phyloP scores from a whole-genome alignment of 495 filamentous ascomycete genomes.

The Sabuloglossum arenarium region DNA sequence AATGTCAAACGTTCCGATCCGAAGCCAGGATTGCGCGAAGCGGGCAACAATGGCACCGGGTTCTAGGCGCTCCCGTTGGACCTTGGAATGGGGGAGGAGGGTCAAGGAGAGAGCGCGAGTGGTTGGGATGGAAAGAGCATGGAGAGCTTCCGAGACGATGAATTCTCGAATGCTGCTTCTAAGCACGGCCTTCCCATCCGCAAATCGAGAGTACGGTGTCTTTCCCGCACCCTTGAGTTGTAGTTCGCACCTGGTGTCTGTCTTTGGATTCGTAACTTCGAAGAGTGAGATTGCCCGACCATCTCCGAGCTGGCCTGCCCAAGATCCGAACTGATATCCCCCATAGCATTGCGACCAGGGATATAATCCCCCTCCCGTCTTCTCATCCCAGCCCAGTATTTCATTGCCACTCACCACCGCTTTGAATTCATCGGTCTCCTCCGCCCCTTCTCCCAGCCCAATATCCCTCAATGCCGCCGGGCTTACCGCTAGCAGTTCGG shows the following conservation, averaged over 20 bases:
- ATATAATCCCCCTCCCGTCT: constrained; percentile 46
- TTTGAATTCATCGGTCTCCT: constrained; percentile 52
- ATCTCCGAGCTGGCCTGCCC: constrained; percentile 93
- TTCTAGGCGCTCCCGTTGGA: constrained; percentile 65
- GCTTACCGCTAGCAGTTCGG: constrained; percentile 66
- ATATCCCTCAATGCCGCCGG: constrained; percentile 57
- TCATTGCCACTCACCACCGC: constrained; percentile 61
- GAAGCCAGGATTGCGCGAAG: constrained; percentile 80
- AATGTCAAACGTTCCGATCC: constrained; percentile 89
- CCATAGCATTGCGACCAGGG: constrained; percentile 98
- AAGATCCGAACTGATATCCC: constrained; percentile 51
- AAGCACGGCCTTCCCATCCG: constrained; percentile 90
- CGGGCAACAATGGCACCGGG: constrained; percentile 82
- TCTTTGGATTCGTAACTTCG: constrained; percentile 60
- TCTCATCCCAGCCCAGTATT: constrained; percentile 28
- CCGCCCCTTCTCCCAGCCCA: constrained; percentile 44
- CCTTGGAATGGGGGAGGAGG: constrained; percentile 46
- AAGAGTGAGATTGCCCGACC: constrained; percentile 88
- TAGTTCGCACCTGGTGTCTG: constrained; percentile 58
- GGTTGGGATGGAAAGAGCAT: constrained; percentile 66
- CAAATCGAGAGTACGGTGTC: constrained; percentile 90
- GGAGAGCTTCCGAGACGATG: constrained; percentile 66
- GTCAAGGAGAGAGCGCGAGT: constrained; percentile 73
- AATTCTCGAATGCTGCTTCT: constrained; percentile 85
- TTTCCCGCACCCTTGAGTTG: constrained; percentile 85